Base-by-base conservation (phyloP, 805 yeast species). In the Cyberlindnera mrakii region DNA sequence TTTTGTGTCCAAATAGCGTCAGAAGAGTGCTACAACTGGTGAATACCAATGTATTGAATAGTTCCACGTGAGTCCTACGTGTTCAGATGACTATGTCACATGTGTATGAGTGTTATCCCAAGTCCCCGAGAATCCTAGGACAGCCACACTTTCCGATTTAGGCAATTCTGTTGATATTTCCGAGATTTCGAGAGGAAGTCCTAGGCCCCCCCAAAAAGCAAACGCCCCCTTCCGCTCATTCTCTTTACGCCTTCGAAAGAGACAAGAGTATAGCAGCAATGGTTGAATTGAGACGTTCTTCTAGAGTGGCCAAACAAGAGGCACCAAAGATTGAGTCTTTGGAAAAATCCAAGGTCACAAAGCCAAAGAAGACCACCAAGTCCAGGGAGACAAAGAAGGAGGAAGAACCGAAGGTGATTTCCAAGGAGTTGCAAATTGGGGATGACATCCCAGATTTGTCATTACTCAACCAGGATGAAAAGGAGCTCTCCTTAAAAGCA, bases 381-480 rank as follows among this genome's bases (percentile, higher is more conserved):
- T 10, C 43, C 16, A 31, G 32, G 41, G 41, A 18, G 33, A 30
- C 30, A 27, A 25, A 27, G 34, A 29, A 29, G 18, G 37, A 33
- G 30, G 18, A 37, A 17, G 25, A 19, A 25, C 25, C 35, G 7
- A 17, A 36, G 15, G 40, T 30, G 10, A 8, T 37, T 17, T 35
- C 20, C 16, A 16, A 23, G 19, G 59, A 56, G 37, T 14, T 72
- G 31, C 60, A 75, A 43, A 67, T 77, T 15, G 93, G 90, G 23
- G 89, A 79, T 54, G 63, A 62, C 9, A 71, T 85, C 36, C 95
- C 95, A 13, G 81, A 78, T 45, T 51, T 88, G 36, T 69, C 71
- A 1, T 66, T 89, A 34, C 50, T 67, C 42, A 79, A 86, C 57
- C 91, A 91, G 62, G 82, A 83, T 49, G 88, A 75, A n/a, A 69